A percentile compares a stretch with the other conserved stretches of the same genome.
Evolutionary conservation across 257 asterid genomes (phyloP).

Genomic region (Cordia subcordata): DNA sequence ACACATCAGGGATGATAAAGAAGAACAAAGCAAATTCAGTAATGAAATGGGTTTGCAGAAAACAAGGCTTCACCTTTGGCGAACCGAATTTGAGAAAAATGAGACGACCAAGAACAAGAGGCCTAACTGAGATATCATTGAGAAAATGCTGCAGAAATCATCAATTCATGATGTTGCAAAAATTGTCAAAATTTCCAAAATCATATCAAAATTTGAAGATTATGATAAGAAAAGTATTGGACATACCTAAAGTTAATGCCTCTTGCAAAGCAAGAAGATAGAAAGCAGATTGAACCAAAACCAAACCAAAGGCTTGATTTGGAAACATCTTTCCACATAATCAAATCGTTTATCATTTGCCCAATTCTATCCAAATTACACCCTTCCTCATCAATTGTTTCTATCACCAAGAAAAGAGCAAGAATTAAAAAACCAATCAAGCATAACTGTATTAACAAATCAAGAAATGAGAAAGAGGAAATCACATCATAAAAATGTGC

Average conservation of each 20-base stretch:
- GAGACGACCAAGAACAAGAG: slow-evolving; percentile 62
- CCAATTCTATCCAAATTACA: slow-evolving; percentile 50
- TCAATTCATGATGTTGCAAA: not conserved
- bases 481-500: not conserved
- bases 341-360: slow-evolving; percentile 46
- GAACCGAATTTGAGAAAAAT: slow-evolving; percentile 65
- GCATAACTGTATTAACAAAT: not conserved
- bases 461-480: not conserved
- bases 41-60: not conserved
- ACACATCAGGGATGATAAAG: not conserved
- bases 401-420: slow-evolving; percentile 11
- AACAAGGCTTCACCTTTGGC: slow-evolving; percentile 50
- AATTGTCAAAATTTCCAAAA: not conserved
- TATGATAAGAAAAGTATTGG: not conserved
- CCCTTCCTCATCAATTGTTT: slow-evolving; percentile 35
- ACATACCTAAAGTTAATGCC: slow-evolving; percentile 69
- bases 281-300: slow-evolving; percentile 70
- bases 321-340: slow-evolving; percentile 93
- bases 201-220: not conserved
- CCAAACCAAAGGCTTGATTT: slow-evolving; percentile 99
- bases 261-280: slow-evolving; percentile 72
- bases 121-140: slow-evolving; percentile 72
- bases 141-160: slow-evolving; percentile 63
- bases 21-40: not conserved
- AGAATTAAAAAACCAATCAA: not conserved